Conservation (phyloP, 1,284 basidiomycete species). For the Boletus smithii region DNA sequence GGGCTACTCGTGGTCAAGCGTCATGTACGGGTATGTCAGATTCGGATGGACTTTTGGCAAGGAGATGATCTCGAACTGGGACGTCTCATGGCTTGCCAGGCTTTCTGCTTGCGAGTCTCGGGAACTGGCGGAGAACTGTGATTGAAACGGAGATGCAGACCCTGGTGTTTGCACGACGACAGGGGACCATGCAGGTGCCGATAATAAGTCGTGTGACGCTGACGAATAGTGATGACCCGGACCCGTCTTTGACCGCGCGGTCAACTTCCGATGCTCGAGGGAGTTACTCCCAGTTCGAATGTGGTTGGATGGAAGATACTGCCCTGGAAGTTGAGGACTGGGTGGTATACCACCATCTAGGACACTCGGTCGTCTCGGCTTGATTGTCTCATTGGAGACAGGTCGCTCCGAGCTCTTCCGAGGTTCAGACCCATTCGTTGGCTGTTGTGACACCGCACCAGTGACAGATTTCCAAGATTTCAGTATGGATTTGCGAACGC, state of each 20-base stretch:
- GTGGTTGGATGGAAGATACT: slow-evolving; percentile 35
- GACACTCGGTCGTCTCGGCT: slow-evolving; percentile 40
- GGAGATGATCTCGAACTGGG: slow-evolving; percentile 29
- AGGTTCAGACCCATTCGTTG: slow-evolving; percentile 30
- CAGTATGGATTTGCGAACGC: slow-evolving; percentile 65
- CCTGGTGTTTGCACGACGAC: slow-evolving; percentile 20
- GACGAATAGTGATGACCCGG: slow-evolving; percentile 23
- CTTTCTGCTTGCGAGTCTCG: slow-evolving; percentile 36
- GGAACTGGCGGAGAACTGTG: slow-evolving; percentile 23
- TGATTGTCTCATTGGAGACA: slow-evolving; percentile 31
- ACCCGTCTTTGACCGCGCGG: slow-evolving; percentile 25
- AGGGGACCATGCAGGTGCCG: slow-evolving; percentile 11
- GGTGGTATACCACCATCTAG: slow-evolving; percentile 41
- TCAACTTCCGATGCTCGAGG: slow-evolving; percentile 28
- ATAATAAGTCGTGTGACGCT: slow-evolving; percentile 31
- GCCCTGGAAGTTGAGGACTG: slow-evolving; percentile 42
- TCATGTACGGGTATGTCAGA: slow-evolving; percentile 41
- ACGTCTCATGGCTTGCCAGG: slow-evolving; percentile 25
- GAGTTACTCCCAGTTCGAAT: slow-evolving; percentile 35
- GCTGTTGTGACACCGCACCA: slow-evolving; percentile 28
- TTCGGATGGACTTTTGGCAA: slow-evolving; percentile 24
- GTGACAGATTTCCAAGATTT: slow-evolving; percentile 54
- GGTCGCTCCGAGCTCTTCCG: slow-evolving; percentile 33
- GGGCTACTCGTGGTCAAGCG: slow-evolving; percentile 36
- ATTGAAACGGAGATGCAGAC: slow-evolving; percentile 32